These are phyloP conservation scores for Artemisia argyi DNA, from an alignment of 129 eudicot species.

Conservation along the genomic window DNA sequence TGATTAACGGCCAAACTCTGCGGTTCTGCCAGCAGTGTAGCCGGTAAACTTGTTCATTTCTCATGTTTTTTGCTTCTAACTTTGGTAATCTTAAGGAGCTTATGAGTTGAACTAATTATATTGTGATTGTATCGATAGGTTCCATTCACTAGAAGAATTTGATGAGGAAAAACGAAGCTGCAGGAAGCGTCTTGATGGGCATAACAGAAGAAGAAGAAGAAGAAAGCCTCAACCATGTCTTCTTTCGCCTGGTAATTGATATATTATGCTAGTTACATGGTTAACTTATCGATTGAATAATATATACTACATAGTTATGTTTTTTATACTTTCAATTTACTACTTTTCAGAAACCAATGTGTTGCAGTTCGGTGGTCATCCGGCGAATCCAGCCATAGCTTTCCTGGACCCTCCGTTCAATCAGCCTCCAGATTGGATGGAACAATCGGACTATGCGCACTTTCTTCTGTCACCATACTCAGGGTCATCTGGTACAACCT, in stretches of 20 bases:
- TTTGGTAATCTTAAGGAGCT: background rate
- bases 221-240: constrained; percentile 41
- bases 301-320: too few relatives aligned
- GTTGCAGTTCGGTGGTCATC: constrained; percentile 27
- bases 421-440: constrained; percentile 27
- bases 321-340: background rate
- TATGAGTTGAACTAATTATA: background rate
- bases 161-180: constrained; percentile 51
- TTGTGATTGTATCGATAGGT: constrained; percentile 14
- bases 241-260: constrained; percentile 7
- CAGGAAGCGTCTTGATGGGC: constrained; percentile 54
- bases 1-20: constrained; percentile 40
- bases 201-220: constrained; percentile 50
- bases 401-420: constrained; percentile 24
- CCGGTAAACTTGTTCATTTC: constrained; percentile 34
- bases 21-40: constrained; percentile 72
- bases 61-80: background rate
- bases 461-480: constrained; percentile 48
- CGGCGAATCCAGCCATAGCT: constrained; percentile 30
- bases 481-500: constrained; percentile 24
- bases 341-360: constrained; percentile 33
- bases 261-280: background rate
- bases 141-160: too few relatives aligned
- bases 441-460: constrained; percentile 38
- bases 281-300: too few relatives aligned